Evolutionary conservation across 169 alveolate genomes (phyloP).

Genomic region (Eimeria sp.): DNA sequence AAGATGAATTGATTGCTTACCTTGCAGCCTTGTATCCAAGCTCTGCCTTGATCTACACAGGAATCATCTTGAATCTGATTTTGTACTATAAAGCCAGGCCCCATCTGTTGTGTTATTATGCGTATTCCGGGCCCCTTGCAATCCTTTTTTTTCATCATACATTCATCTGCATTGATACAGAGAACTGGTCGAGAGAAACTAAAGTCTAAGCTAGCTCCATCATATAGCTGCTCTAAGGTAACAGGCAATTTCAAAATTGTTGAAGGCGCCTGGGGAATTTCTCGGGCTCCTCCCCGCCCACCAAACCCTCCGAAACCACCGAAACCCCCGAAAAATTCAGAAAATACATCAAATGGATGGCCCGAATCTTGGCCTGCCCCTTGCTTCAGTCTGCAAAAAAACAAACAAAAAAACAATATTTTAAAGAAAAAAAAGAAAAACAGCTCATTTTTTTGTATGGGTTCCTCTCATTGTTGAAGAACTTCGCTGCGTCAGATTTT

Average conservation of each 20-base stretch:
- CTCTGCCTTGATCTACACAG: slow-evolving; percentile 85
- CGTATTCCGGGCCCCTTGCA: slow-evolving; percentile 87
- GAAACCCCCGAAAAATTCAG: slow-evolving; percentile 64
- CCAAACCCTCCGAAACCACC: slow-evolving; percentile 74
- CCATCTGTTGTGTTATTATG: slow-evolving; percentile 87
- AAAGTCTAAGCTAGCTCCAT: slow-evolving; percentile 81
- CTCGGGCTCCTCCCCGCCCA: slow-evolving; percentile 72
- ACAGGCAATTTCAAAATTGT: slow-evolving; percentile 75
- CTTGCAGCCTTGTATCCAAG: slow-evolving; percentile 86
- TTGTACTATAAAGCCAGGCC: slow-evolving; percentile 88
- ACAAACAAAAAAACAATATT: not conserved
- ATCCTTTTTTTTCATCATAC: slow-evolving; percentile 83
- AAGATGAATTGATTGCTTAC: not conserved
- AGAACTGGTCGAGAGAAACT: slow-evolving; percentile 86
- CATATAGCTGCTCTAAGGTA: slow-evolving; percentile 85
- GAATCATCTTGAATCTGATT: slow-evolving; percentile 86
- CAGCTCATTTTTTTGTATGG: too few species aligned
- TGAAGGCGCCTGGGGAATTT: slow-evolving; percentile 82
- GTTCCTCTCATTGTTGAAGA: too few species aligned
- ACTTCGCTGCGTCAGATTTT: too few species aligned
- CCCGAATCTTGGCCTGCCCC: slow-evolving; percentile 19
- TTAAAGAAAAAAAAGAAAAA: too few species aligned
- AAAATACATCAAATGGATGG: slow-evolving; percentile 58
- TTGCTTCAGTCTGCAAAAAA: slow-evolving; percentile 72
- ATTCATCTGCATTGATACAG: slow-evolving; percentile 85